phyloP scores from a whole-genome alignment of 768 basidiomycete species.

The Mrakia blollopis region DNA sequence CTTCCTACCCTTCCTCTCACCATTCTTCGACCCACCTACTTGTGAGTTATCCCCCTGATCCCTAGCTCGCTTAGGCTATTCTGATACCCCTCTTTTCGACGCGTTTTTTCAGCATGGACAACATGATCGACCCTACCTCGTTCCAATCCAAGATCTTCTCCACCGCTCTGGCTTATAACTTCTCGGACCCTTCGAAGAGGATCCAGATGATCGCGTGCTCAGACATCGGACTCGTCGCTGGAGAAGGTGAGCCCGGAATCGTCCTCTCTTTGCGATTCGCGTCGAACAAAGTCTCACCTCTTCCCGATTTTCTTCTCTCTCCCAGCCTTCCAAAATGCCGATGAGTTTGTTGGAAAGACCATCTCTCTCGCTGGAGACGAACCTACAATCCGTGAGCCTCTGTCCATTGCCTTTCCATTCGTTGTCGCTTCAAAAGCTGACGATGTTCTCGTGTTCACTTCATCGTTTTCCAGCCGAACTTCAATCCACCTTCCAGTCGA shows the following conservation, averaged over 20 bases:
- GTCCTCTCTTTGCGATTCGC: neutral
- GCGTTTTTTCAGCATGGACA: neutral
- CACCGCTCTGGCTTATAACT: neutral
- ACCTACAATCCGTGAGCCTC: neutral
- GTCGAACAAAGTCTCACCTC: neutral
- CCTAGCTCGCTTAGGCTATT: neutral
- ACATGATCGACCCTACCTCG: neutral
- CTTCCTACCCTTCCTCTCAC: neutral
- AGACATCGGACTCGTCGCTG: neutral
- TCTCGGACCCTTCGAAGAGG: neutral
- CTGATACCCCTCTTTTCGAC: neutral
- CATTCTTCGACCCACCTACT: neutral
- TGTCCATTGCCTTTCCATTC: neutral
- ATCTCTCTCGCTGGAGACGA: neutral
- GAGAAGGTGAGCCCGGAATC: no score
- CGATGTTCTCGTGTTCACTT: neutral
- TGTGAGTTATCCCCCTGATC: neutral
- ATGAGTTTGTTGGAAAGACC: neutral
- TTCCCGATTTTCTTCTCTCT: neutral
- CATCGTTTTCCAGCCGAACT: neutral
- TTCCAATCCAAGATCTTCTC: neutral
- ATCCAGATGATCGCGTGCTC: conserved; percentile 6
- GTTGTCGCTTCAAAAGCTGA: no score
- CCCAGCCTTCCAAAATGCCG: neutral
- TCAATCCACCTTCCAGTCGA: neutral